Evolutionary conservation across 331 rosid species (phyloP).

Genomic region (Ulmus americana): DNA sequence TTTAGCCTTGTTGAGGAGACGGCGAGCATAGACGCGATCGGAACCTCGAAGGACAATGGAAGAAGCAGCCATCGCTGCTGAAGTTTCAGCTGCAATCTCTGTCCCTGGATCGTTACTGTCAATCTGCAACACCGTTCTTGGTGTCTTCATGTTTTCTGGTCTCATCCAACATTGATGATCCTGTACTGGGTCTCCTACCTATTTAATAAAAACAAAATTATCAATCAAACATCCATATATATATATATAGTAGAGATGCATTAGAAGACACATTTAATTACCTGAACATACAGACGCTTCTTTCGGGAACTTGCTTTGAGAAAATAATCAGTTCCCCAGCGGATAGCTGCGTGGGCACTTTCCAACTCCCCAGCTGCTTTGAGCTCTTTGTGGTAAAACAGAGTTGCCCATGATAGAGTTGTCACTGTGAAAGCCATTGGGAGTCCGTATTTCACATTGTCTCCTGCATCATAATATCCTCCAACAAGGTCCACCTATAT

Average conservation of each 20-base stretch:
- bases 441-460: conserved; percentile 82
- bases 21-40: conserved; percentile 48
- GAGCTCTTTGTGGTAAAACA: conserved; percentile 43
- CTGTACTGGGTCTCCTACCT: conserved; percentile 72
- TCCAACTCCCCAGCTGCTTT: conserved; percentile 49
- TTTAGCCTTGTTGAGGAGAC: conserved; percentile 89
- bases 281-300: conserved; percentile 60
- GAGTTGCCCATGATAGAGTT: conserved; percentile 72
- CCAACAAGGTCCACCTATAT: conserved; percentile 68
- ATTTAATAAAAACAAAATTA: neutral
- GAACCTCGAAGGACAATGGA: conserved; percentile 48
- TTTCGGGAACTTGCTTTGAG: conserved; percentile 41
- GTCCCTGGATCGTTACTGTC: conserved; percentile 45
- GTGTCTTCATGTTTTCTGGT: conserved; percentile 75
- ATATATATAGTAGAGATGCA: no score
- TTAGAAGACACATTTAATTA: neutral
- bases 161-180: conserved; percentile 82
- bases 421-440: conserved; percentile 95
- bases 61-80: conserved; percentile 86
- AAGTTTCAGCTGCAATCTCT: conserved; percentile 87
- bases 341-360: conserved; percentile 46
- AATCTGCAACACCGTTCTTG: conserved; percentile 56
- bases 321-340: conserved; percentile 90
- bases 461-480: conserved; percentile 96
- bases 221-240: no score